Percentiles rank a stretch among this genome's conserved stretches.
phyloP scores from a whole-genome alignment of 1,284 basidiomycete species.

The Fereydounia khargensis region DNA sequence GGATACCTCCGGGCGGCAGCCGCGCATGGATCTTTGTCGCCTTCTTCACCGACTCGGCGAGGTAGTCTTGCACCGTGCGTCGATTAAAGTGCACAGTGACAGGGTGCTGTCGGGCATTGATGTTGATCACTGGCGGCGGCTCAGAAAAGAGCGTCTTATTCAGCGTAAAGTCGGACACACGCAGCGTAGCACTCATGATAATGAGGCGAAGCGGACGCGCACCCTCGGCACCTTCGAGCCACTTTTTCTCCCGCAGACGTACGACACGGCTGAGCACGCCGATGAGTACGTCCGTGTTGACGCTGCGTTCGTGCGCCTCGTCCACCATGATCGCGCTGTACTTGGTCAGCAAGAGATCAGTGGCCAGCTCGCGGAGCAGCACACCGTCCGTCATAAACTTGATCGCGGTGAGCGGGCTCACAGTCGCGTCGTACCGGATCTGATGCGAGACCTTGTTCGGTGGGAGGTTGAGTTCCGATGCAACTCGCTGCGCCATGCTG shows the following conservation, averaged over 20 bases:
- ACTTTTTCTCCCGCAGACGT: constrained; percentile 67
- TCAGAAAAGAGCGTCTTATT: constrained; percentile 78
- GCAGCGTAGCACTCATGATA: constrained; percentile 98
- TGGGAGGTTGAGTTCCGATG: constrained; percentile 78
- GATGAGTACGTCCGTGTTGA: constrained; percentile 97
- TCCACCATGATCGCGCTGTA: constrained; percentile 90
- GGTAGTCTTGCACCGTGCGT: constrained; percentile 80
- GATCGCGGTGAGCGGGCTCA: constrained; percentile 82
- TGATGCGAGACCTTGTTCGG: constrained; percentile 86
- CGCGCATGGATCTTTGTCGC: constrained; percentile 74
- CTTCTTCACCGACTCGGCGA: constrained; percentile 86
- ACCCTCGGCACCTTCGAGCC: constrained; percentile 39
- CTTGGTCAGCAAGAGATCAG: constrained; percentile 81
- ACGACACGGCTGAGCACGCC: constrained; percentile 91
- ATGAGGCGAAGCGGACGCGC: constrained; percentile 79
- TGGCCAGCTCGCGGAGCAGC: constrained; percentile 83
- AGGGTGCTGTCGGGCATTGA: constrained; percentile 87
- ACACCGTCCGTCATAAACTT: constrained; percentile 99
- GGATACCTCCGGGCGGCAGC: constrained; percentile 69
- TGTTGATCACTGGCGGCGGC: constrained; percentile 85
- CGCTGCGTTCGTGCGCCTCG: constrained; percentile 95
- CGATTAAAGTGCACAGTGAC: constrained; percentile 93
- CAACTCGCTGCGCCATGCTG: constrained; percentile 89
- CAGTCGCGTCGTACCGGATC: constrained; percentile 93
- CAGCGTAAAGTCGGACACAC: constrained; percentile 86